phyloP scores from a whole-genome alignment of 805 yeast species.

The Pichia thaimueangensis region DNA sequence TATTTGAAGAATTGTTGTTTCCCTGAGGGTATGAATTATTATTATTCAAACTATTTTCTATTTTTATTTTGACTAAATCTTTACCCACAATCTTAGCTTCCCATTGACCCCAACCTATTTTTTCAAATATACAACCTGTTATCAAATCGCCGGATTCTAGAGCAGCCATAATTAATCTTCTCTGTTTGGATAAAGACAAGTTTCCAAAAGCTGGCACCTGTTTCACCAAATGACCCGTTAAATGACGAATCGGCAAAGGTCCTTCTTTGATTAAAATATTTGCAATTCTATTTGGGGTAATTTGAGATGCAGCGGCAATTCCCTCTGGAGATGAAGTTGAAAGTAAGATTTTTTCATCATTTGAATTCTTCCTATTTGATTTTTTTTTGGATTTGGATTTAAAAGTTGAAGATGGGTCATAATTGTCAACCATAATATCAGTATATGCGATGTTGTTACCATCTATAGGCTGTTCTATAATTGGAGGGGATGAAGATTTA shows the following conservation, averaged over 20 bases:
- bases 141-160: conserved; percentile 64
- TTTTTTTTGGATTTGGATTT: conserved; percentile 3
- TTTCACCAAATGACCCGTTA: conserved; percentile 67
- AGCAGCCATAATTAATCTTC: conserved; percentile 84
- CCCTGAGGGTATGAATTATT: not conserved
- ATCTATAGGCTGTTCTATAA: not conserved
- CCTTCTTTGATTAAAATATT: conserved; percentile 65
- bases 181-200: conserved; percentile 78
- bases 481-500: not conserved
- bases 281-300: conserved; percentile 75
- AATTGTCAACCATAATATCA: no score
- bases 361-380: conserved; percentile 8
- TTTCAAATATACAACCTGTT: conserved; percentile 70
- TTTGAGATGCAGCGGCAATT: conserved; percentile 77
- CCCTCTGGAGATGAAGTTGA: conserved; percentile 86
- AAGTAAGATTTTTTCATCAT: conserved; percentile 31
- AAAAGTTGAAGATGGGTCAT: not conserved
- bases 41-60: conserved; percentile 10
- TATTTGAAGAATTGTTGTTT: not conserved
- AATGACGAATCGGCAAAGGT: conserved; percentile 85
- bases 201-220: conserved; percentile 77
- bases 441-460: not conserved
- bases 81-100: conserved; percentile 50
- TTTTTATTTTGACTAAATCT: conserved; percentile 22
- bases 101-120: conserved; percentile 99